Evolutionary conservation across 1,139 yeast genomes (phyloP).

Genomic region (Debaryomycetaceae sp.): DNA sequence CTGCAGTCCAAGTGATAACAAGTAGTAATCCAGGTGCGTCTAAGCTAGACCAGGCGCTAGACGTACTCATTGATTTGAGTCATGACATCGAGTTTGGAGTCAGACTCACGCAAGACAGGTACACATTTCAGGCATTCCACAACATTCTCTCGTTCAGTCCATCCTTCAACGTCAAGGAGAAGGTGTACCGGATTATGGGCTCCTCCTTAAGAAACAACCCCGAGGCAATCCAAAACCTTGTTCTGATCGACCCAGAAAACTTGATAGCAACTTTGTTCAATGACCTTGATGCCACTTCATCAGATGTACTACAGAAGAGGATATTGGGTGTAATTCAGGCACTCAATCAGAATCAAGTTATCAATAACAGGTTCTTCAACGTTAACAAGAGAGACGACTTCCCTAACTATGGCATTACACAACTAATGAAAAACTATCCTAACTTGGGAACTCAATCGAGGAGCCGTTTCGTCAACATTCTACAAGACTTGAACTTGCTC

Average conservation of each 20-base stretch:
- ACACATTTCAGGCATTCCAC: constrained; percentile 16
- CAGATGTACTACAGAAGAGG: constrained; percentile 42
- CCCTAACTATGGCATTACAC: constrained; percentile 19
- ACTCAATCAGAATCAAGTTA: constrained; percentile 29
- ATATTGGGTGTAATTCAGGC: constrained; percentile 47
- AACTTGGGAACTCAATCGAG: constrained; percentile 25
- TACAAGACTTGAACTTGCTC: constrained; percentile 34
- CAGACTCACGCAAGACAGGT: constrained; percentile 23
- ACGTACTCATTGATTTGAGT: constrained; percentile 53
- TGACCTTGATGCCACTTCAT: constrained; percentile 11
- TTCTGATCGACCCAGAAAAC: constrained; percentile 11
- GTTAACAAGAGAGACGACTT: constrained; percentile 3
- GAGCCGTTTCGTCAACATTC: constrained; percentile 33
- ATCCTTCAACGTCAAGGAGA: constrained; percentile 31
- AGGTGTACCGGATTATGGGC: constrained; percentile 49
- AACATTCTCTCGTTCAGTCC: constrained; percentile 9
- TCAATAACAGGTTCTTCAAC: constrained; percentile 25
- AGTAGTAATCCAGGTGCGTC: constrained; percentile 8
- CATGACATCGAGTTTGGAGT: constrained; percentile 67
- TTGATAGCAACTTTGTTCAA: constrained; percentile 16
- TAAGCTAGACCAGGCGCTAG: constrained; percentile 31
- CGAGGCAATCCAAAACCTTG: constrained; percentile 45
- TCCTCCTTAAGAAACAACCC: constrained; percentile 70
- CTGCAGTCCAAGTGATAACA: constrained; percentile 26
- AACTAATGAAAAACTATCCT: constrained; percentile 27